These are phyloP conservation scores for Solanum dulcamara DNA, from an alignment of 257 asterid species.

Conservation along the genomic window DNA sequence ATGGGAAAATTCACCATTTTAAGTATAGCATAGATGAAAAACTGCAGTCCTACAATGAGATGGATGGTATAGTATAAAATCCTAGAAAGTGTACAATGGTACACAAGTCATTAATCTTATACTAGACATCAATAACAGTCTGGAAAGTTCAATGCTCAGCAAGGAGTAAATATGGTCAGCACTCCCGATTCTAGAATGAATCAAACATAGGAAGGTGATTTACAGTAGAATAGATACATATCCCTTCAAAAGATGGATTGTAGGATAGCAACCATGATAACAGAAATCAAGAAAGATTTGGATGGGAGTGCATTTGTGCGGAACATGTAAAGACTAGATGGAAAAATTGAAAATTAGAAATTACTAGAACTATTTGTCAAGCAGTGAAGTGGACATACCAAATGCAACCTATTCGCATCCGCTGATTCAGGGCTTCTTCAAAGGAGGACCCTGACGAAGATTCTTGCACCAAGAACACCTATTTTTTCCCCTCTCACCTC, in stretches of 20 bases:
- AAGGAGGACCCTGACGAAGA: not conserved
- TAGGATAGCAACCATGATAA: not conserved
- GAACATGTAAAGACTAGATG: not conserved
- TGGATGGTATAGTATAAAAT: not conserved
- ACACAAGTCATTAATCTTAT: not conserved
- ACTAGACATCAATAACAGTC: not conserved
- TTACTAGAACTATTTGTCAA: not conserved
- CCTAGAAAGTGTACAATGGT: not conserved
- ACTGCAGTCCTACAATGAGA: not conserved
- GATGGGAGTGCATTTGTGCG: not conserved
- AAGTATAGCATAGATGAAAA: not conserved
- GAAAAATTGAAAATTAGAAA: not conserved
- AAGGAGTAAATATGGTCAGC: not conserved
- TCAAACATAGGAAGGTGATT: not conserved
- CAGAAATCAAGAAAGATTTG: not conserved
- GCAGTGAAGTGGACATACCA: not conserved
- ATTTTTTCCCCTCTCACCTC: not conserved
- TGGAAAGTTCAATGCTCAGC: not conserved
- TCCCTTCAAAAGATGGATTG: not conserved
- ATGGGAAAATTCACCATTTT: not conserved
- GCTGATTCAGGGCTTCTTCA: not conserved
- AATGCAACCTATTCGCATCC: not conserved
- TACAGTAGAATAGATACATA: not conserved
- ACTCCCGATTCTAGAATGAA: not conserved
- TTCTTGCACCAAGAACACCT: not conserved